Evolutionary conservation across 2,329 filamentous ascomycete species (phyloP), one percentile per base, ranked within the genome.

Genomic region (Epichloe aotearoae): DNA sequence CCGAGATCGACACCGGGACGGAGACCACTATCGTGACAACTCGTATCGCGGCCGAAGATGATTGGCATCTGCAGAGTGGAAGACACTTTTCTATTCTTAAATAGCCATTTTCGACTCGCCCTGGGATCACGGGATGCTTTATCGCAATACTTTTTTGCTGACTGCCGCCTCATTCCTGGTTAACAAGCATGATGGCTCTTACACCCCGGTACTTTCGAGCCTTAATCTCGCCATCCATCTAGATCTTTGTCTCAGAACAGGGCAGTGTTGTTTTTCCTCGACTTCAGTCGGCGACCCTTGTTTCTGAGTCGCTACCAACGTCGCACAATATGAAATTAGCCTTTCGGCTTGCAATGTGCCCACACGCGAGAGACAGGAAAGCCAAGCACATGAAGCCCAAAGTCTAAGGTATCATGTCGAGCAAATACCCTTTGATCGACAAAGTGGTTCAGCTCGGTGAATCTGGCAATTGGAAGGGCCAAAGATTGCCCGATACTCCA

Each of bases 41-140:
- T 52, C 53, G 36, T 54, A 56, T 47, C 53, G 54, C 26, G 47
- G 50, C 3, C 36, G 50, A 42, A 49, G 56, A 52, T 59, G 12
- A 53, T 19, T 17, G 33, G 46, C 46, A 26, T n/a, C 30, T 45
- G 33, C 8, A 36, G 34, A 12, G 17, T 36, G 30, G n/a, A 48
- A 14, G 8, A 14, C 15, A 10, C 30, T 38, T 26, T 26, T 38
- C 8, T 43, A 38, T 7, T 10, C 19, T 23, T 46, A 46, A 15
- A 15, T 14, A 4, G 41, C 41, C 26, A 30, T 19, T 37, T n/a
- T 23, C 17, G 19, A 37, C 33, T 33, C 20, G 26, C 15, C 15
- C 23, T 15, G 15, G 23, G 14, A 43, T 43, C 14, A n/a, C 20
- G 10, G n/a, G 14, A 23, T 17, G 11, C 2, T 23, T 15, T 17